Evolutionary conservation across 2,329 filamentous ascomycete genomes (phyloP), one percentile per base, ranked within the genome.

Genomic region (Phoma herbarum): DNA sequence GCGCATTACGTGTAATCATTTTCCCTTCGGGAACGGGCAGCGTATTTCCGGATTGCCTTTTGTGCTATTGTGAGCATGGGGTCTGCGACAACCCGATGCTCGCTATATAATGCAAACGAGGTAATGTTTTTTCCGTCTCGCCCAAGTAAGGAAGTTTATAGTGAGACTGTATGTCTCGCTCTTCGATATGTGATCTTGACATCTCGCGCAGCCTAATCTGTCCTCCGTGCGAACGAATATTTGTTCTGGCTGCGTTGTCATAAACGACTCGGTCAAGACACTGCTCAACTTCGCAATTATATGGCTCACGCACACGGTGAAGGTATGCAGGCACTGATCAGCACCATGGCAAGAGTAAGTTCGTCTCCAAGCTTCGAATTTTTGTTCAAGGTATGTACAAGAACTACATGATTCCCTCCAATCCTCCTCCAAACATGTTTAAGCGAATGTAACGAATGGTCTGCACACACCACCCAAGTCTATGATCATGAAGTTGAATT

Each of bases 381-480:
- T 39, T 20, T 20, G 28, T 42, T 50, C 18, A 37, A 59, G 29
- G 12, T 59, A 59, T 54, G 22, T 59, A 59, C 56, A 59, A 29
- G 45, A 54, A 59, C 51, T 45, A 8, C 14, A 44, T 22, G 10
- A 20, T 35, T 16, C 41, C 41, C 11, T 39, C 35, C 9, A 39
- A 39, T 35, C 31, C 31, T 23, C 33, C 39, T 41, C 48, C 37
- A 18, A 16, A 23, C 14, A 11, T 20, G 31, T 29, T 9, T 45
- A 51, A 54, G 39, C 33, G 41, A 54, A 29, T 46, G 50, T 35
- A 54, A 51, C 20, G 29, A 46, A 53, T 41, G 37, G 14, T 53
- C 23, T 53, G 46, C 49, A 50, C 18, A 42, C 25, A 41, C 56
- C 25, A 45, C 41, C 37, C 31, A 28, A 26, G 26, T 54, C 33